Conservation (phyloP, 1,284 basidiomycete species). For the Papiliotrema nemorosa region DNA sequence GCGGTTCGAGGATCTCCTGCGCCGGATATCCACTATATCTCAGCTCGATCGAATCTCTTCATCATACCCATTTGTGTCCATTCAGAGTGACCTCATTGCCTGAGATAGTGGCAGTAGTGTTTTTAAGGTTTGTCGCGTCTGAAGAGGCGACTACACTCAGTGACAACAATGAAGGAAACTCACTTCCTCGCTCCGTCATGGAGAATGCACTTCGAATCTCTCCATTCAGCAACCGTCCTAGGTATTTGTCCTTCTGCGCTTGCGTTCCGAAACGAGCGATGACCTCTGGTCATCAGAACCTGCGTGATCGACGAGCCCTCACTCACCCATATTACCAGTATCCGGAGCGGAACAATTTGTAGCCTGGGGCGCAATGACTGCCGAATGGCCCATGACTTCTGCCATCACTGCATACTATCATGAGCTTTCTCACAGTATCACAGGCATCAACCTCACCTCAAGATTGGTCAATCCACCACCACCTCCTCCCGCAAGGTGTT, state of each 20-base stretch:
- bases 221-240: conserved; percentile 80
- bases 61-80: conserved; percentile 88
- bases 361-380: conserved; percentile 75
- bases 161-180: conserved; percentile 33
- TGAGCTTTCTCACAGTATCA: conserved; percentile 1
- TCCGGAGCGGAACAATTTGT: conserved; percentile 93
- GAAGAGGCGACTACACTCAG: conserved; percentile 73
- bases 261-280: conserved; percentile 86
- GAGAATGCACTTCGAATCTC: conserved; percentile 90
- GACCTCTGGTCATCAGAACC: conserved; percentile 65
- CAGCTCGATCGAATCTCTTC: conserved; percentile 12
- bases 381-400: conserved; percentile 82
- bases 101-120: conserved; percentile 72
- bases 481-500: conserved; percentile 56
- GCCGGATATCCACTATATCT: conserved; percentile 80
- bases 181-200: conserved; percentile 89
- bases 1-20: conserved; percentile 89
- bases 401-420: conserved; percentile 90
- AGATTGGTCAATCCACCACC: conserved; percentile 89
- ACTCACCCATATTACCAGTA: conserved; percentile 87
- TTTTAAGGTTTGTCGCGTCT: conserved; percentile 92
- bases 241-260: conserved; percentile 88
- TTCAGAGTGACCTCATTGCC: conserved; percentile 89
- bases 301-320: not conserved
- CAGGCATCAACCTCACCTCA: conserved; percentile 58